A percentile compares a stretch with the other conserved stretches of the same genome.
Conservation (phyloP, 352 stramenopile species). For the Globisporangium alternatum region DNA sequence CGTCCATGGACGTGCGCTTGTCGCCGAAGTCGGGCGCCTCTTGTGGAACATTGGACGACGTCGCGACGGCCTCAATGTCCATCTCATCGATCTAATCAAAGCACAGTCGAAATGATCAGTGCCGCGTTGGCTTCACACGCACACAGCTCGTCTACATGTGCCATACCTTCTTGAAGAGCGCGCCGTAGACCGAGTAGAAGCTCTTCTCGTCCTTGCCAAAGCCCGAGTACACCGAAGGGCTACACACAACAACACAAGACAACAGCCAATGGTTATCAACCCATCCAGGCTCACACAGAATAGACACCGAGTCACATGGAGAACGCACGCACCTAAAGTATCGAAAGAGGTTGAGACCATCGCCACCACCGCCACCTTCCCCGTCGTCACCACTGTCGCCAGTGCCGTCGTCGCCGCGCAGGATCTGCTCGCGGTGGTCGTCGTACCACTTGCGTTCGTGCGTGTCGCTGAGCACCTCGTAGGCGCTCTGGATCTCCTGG, state of each 20-base stretch:
- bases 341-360: constrained; percentile 71
- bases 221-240: constrained; percentile 66
- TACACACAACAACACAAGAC: constrained; percentile 6
- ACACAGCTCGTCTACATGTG: not conserved
- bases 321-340: constrained; percentile 60
- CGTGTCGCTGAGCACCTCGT: constrained; percentile 83
- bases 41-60: constrained; percentile 1
- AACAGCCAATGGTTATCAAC: constrained; percentile 11
- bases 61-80: constrained; percentile 33
- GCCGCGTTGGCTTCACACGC: not conserved
- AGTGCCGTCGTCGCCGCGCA: constrained; percentile 56
- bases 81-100: constrained; percentile 66
- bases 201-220: constrained; percentile 71
- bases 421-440: constrained; percentile 84
- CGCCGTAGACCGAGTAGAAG: constrained; percentile 77
- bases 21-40: constrained; percentile 51
- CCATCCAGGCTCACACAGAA: not conserved
- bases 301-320: not conserved
- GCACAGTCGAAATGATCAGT: constrained; percentile 1
- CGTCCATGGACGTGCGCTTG: constrained; percentile 35
- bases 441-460: constrained; percentile 90
- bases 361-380: constrained; percentile 21
- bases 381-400: constrained; percentile 29
- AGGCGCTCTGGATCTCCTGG: constrained; percentile 84
- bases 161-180: constrained; percentile 62